Conservation (phyloP, 805 yeast species). For the Yamadazyma nakazawae region DNA sequence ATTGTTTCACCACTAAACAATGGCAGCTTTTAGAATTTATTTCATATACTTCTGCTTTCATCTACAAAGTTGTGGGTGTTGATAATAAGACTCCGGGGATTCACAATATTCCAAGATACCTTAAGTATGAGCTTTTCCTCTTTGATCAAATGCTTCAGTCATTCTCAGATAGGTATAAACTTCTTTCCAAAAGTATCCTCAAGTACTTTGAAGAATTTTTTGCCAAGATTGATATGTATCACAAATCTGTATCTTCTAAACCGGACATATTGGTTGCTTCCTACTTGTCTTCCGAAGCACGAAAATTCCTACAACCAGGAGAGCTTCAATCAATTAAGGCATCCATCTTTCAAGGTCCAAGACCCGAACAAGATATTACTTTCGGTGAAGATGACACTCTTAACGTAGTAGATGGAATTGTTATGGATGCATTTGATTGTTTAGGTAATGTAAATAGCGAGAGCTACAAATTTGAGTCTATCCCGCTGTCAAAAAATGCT, state of each 20-base stretch:
- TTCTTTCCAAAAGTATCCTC: constrained; percentile 6
- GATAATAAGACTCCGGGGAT: constrained; percentile 2
- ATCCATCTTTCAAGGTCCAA: neutral
- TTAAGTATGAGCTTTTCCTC: constrained; percentile 12
- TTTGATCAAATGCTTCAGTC: constrained; percentile 11
- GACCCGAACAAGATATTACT: neutral
- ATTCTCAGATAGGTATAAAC: constrained; percentile 9
- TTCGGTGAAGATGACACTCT: constrained; percentile 12
- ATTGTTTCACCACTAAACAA: constrained; percentile 7
- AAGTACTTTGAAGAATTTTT: constrained; percentile 8
- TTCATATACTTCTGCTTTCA: constrained; percentile 8
- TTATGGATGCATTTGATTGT: constrained; percentile 25
- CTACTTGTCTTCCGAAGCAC: constrained; percentile 12
- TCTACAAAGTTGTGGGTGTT: constrained; percentile 7
- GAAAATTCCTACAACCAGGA: constrained; percentile 9
- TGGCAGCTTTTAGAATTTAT: constrained; percentile 14
- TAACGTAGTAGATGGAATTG: constrained; percentile 13
- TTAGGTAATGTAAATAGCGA: constrained; percentile 25
- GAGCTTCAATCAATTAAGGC: constrained; percentile 9
- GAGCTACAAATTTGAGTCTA: constrained; percentile 23
- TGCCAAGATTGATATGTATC: constrained; percentile 8
- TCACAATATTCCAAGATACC: constrained; percentile 7
- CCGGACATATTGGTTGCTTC: constrained; percentile 8
- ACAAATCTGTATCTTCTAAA: constrained; percentile 6
- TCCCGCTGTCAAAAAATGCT: constrained; percentile 9